A percentile compares a stretch with the other conserved stretches of the same genome.
Conservation (phyloP, 768 basidiomycete genomes). For the Hericium erinaceus region DNA sequence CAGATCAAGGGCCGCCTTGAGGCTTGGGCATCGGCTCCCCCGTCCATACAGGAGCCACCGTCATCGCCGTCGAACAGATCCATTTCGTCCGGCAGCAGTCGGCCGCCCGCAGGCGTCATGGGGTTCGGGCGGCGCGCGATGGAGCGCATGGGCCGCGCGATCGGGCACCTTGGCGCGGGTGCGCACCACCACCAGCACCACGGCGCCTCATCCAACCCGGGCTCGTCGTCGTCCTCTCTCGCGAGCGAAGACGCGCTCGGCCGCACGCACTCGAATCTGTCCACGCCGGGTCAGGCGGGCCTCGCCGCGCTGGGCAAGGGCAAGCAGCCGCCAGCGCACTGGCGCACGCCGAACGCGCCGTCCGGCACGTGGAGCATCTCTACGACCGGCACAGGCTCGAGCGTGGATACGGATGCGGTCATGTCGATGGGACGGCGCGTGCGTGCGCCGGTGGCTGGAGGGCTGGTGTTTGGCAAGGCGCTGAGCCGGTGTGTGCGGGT, state of each 20-base stretch:
- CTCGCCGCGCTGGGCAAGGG: slow-evolving; percentile 2
- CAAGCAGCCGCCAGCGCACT: slow-evolving; percentile 12
- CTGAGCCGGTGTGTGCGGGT: slow-evolving; percentile 46
- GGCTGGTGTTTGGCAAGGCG: slow-evolving; percentile 60
- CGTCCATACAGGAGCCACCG: slow-evolving; percentile 20
- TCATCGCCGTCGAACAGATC: slow-evolving; percentile 18
- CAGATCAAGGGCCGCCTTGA: slow-evolving; percentile 40
- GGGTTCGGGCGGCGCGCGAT: slow-evolving; percentile 54
- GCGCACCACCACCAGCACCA: not conserved
- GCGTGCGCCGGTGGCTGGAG: slow-evolving; percentile 31
- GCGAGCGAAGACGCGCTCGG: slow-evolving; percentile 4
- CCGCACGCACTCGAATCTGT: slow-evolving; percentile 11
- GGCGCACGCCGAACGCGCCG: slow-evolving; percentile 52
- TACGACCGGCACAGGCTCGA: slow-evolving; percentile 35
- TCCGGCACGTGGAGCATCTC: slow-evolving; percentile 43
- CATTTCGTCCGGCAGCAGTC: slow-evolving; percentile 56
- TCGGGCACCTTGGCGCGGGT: slow-evolving; percentile 7
- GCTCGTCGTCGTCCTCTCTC: slow-evolving; percentile 31
- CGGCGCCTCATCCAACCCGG: slow-evolving; percentile 1
- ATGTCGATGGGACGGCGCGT: slow-evolving; percentile 47
- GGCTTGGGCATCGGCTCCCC: slow-evolving; percentile 31
- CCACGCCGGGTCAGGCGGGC: slow-evolving; percentile 7
- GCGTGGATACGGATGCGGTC: slow-evolving; percentile 35
- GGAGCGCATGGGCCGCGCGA: slow-evolving; percentile 45
- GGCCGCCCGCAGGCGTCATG: slow-evolving; percentile 54